Evolutionary conservation across 768 basidiomycete genomes (phyloP).

Genomic region (Leccinum olivaceopallidum): DNA sequence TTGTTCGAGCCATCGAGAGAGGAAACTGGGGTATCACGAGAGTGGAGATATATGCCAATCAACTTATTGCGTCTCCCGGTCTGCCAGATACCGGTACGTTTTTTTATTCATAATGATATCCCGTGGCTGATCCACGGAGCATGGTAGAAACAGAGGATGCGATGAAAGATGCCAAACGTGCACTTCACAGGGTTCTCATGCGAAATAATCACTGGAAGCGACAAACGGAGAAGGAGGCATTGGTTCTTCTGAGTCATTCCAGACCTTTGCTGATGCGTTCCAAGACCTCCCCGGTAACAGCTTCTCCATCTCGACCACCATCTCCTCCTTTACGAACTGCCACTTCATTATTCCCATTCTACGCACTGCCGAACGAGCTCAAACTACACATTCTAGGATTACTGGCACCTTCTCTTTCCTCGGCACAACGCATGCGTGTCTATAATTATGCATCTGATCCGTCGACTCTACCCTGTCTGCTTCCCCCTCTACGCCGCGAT

Average conservation of each 20-base stretch:
- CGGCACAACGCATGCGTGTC: conserved; percentile 56
- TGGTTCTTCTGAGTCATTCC: conserved; percentile 49
- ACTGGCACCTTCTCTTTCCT: conserved; percentile 56
- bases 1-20: conserved; percentile 48
- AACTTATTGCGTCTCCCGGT: conserved; percentile 19
- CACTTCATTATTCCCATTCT: conserved; percentile 37
- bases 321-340: conserved; percentile 17
- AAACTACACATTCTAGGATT: conserved; percentile 56
- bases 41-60: conserved; percentile 53
- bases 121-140: conserved; percentile 14
- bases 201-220: conserved; percentile 52
- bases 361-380: conserved; percentile 55
- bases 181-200: conserved; percentile 39
- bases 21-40: conserved; percentile 51
- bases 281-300: conserved; percentile 14
- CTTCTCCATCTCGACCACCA: conserved; percentile 14
- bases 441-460: conserved; percentile 51
- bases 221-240: conserved; percentile 47
- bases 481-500: conserved; percentile 33
- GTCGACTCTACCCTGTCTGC: conserved; percentile 48
- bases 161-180: conserved; percentile 38
- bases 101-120: conserved; percentile 8
- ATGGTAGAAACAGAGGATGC: conserved; percentile 21
- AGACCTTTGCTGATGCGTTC: conserved; percentile 45
- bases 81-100: conserved; percentile 11